These are phyloP conservation scores for Rhodotorula sp. DNA, from an alignment of 1,284 basidiomycete species.

Conservation along the genomic window DNA sequence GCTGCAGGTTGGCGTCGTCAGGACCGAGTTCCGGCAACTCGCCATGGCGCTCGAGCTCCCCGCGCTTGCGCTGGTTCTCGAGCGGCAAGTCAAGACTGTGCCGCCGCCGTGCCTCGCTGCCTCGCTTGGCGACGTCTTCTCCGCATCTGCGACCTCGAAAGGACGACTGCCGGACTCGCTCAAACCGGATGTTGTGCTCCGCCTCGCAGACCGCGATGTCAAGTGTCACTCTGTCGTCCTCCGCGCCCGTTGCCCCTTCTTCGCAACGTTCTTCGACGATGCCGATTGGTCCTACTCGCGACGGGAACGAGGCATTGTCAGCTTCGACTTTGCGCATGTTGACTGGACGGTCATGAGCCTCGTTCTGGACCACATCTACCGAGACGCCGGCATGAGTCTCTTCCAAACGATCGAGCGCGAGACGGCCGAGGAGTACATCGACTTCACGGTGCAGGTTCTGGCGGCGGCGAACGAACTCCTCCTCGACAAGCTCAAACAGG, in stretches of 20 bases:
- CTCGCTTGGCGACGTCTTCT: slow-evolving; percentile 5
- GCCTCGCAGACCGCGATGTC: slow-evolving; percentile 68
- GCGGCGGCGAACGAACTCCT: slow-evolving; percentile 84
- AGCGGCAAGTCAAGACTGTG: slow-evolving; percentile 44
- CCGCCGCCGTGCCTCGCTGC: slow-evolving; percentile 30
- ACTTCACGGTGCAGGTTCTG: slow-evolving; percentile 84
- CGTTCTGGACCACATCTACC: slow-evolving; percentile 76
- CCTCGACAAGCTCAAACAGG: slow-evolving; percentile 74
- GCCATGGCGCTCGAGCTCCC: slow-evolving; percentile 51
- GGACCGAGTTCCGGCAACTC: slow-evolving; percentile 16
- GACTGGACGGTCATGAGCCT: slow-evolving; percentile 71
- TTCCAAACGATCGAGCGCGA: slow-evolving; percentile 71
- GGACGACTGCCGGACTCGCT: neutral
- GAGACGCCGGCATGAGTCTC: slow-evolving; percentile 65
- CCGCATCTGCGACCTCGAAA: neutral
- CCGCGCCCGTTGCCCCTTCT: slow-evolving; percentile 78
- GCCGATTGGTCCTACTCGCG: slow-evolving; percentile 72
- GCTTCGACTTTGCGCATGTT: slow-evolving; percentile 70
- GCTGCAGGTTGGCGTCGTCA: slow-evolving; percentile 25
- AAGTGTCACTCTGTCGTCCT: slow-evolving; percentile 71
- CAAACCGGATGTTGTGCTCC: slow-evolving; percentile 69
- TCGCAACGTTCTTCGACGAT: slow-evolving; percentile 80
- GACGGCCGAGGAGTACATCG: slow-evolving; percentile 72
- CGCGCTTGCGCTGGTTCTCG: slow-evolving; percentile 57
- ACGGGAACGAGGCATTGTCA: slow-evolving; percentile 57